phyloP scores from a whole-genome alignment of 2,329 filamentous ascomycete species.

The Rhinocladiella mackenziei region DNA sequence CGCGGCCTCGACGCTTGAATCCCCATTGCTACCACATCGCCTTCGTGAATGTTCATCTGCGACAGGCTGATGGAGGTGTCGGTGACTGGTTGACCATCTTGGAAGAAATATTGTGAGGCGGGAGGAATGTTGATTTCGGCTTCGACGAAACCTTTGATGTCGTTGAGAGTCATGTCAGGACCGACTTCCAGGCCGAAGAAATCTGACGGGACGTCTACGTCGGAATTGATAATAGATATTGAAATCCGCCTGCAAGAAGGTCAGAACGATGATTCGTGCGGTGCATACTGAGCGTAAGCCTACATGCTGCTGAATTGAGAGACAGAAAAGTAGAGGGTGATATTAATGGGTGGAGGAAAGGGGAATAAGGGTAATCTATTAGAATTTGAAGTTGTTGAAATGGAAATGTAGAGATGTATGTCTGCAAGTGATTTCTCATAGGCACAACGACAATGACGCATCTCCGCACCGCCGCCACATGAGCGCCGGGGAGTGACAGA shows the following conservation, averaged over 20 bases:
- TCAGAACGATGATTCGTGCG: no score
- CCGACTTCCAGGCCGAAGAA: slow-evolving; percentile 79
- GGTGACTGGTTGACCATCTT: slow-evolving; percentile 77
- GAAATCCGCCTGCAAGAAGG: slow-evolving; percentile 68
- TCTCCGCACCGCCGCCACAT: no score
- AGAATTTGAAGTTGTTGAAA: no score
- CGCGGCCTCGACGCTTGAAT: slow-evolving; percentile 45
- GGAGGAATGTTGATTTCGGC: slow-evolving; percentile 73
- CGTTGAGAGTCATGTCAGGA: slow-evolving; percentile 74
- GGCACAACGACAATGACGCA: no score
- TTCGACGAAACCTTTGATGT: slow-evolving; percentile 83
- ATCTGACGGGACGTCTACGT: slow-evolving; percentile 63
- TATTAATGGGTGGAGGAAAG: no score
- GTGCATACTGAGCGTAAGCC: no score
- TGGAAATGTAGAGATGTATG: no score
- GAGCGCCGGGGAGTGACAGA: no score
- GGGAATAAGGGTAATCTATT: no score
- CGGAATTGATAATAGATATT: slow-evolving; percentile 74
- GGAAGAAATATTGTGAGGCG: slow-evolving; percentile 75
- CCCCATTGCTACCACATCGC: slow-evolving; percentile 88
- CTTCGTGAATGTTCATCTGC: slow-evolving; percentile 74
- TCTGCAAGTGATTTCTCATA: no score
- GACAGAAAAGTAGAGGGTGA: no score
- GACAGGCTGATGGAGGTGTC: slow-evolving; percentile 78
- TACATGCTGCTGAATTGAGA: not conserved